phyloP scores from a whole-genome alignment of 805 yeast species.

The Brettanomyces nanus region DNA sequence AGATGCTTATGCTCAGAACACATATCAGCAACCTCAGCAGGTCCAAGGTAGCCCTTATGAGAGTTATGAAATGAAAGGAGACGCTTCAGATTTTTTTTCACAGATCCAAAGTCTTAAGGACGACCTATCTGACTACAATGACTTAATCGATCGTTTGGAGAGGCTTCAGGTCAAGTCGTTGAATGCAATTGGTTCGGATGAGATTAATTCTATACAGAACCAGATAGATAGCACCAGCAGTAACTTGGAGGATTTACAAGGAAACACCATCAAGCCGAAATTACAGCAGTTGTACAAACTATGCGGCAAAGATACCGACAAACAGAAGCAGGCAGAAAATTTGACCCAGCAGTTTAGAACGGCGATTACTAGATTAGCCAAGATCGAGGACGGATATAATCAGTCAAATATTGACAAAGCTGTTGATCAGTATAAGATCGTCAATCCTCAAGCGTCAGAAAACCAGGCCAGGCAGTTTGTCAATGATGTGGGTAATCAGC shows the following conservation, averaged over 20 bases:
- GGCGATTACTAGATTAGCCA: slow-evolving; percentile 78
- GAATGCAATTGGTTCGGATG: slow-evolving; percentile 65
- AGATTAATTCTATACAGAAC: slow-evolving; percentile 57
- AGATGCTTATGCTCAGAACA: background rate
- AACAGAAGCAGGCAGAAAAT: slow-evolving; percentile 85
- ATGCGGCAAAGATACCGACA: slow-evolving; percentile 66
- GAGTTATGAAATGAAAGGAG: slow-evolving; percentile 1
- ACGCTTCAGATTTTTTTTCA: slow-evolving; percentile 45
- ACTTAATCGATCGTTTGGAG: slow-evolving; percentile 60
- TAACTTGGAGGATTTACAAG: slow-evolving; percentile 74
- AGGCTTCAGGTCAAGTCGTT: slow-evolving; percentile 61
- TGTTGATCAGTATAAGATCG: slow-evolving; percentile 85
- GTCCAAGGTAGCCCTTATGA: background rate
- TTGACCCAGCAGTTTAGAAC: slow-evolving; percentile 78
- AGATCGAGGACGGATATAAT: slow-evolving; percentile 78
- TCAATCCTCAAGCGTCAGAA: slow-evolving; percentile 77
- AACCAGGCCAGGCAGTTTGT: slow-evolving; percentile 80
- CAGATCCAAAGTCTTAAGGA: slow-evolving; percentile 61
- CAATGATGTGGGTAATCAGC: slow-evolving; percentile 78
- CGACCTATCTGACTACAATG: slow-evolving; percentile 62
- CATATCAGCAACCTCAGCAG: background rate
- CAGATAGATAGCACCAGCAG: slow-evolving; percentile 71
- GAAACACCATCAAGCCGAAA: slow-evolving; percentile 55
- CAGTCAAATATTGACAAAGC: slow-evolving; percentile 82
- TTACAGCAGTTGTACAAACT: slow-evolving; percentile 70